Conservation (phyloP, 2,329 filamentous ascomycete genomes). For the Xylariales sp. region DNA sequence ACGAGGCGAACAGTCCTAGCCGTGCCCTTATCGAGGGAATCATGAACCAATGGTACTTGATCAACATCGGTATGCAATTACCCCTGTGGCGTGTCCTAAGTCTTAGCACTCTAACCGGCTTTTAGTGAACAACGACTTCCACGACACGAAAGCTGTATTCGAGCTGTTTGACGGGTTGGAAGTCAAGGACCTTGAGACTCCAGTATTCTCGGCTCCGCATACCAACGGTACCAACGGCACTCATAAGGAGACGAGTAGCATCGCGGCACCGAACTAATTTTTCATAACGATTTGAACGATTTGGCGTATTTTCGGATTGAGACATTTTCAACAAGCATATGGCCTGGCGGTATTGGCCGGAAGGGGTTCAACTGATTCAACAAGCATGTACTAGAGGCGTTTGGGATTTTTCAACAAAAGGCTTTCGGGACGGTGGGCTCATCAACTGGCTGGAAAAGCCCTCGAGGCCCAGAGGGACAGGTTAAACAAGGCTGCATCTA, state of each 20-base stretch:
- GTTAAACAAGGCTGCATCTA: constrained; percentile 50
- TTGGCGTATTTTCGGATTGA: constrained; percentile 51
- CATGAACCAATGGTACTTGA: constrained; percentile 91
- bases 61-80: constrained; percentile 84
- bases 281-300: constrained; percentile 39
- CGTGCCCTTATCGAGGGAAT: constrained; percentile 82
- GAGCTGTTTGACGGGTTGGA: constrained; percentile 83
- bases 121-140: constrained; percentile 96
- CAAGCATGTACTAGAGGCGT: constrained; percentile 51
- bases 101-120: constrained; percentile 21
- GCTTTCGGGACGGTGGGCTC: constrained; percentile 45
- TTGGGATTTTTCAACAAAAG: constrained; percentile 52
- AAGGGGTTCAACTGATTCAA: constrained; percentile 47
- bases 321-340: constrained; percentile 51
- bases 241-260: constrained; percentile 44
- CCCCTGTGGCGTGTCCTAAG: neutral
- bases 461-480: constrained; percentile 44
- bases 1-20: constrained; percentile 79
- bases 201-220: constrained; percentile 38
- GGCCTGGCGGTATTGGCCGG: constrained; percentile 29
- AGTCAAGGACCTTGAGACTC: constrained; percentile 71
- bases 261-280: constrained; percentile 38
- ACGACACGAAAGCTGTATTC: constrained; percentile 83
- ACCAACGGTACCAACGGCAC: constrained; percentile 47
- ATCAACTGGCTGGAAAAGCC: constrained; percentile 35